Base-by-base conservation (phyloP, 108 stramenopile genomes). In the Epipyxis sp. region DNA sequence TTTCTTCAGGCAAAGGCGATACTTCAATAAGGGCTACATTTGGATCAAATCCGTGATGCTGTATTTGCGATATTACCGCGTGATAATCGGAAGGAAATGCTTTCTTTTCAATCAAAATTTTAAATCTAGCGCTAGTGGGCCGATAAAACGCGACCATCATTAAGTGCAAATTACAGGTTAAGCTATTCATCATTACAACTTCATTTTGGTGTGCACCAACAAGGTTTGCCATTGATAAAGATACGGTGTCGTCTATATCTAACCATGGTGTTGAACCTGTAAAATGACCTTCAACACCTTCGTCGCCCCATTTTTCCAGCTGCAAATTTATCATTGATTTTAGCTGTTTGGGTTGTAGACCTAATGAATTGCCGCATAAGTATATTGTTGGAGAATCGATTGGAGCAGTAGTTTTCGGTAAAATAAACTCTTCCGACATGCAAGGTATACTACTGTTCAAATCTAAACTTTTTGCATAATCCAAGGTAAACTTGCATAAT, bases 241-340 rank as follows among this genome's bases (percentile, higher is more conserved):
- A 32, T 25, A 77, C 76, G 1, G 35, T 34, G 27, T 83, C 82
- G 25, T 86, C 85, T 20, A 81, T 61, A 20, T 59, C 62, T 35
- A 80, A 69, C 80, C 80, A 83, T 16, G 82, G 82, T 1, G 1
- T 1, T 2, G 42, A 25, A 10, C 34, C 16, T 6, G 57, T 44
- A 58, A 86, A 86, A 76, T 83, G 83, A 10, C 80, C 82, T 40
- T 80, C 83, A 25, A 86, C 85, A 27, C 79, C 85, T 44, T 69
- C 35, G 13, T 30, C 1, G 1, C 76, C 80, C 85, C 85, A 86
- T 59, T 83, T 78, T 25, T 58, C 54, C 1, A 86, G 58, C 27
- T 83, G 82, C 16, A 37, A 54, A 37, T 0, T 20, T 37, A 86
- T 43, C 10, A 77, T 40, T 42, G 68, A 79, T 1, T 42, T n/a